Base-by-base conservation (phyloP, 495 filamentous ascomycete species). In the Thozetella sp. region DNA sequence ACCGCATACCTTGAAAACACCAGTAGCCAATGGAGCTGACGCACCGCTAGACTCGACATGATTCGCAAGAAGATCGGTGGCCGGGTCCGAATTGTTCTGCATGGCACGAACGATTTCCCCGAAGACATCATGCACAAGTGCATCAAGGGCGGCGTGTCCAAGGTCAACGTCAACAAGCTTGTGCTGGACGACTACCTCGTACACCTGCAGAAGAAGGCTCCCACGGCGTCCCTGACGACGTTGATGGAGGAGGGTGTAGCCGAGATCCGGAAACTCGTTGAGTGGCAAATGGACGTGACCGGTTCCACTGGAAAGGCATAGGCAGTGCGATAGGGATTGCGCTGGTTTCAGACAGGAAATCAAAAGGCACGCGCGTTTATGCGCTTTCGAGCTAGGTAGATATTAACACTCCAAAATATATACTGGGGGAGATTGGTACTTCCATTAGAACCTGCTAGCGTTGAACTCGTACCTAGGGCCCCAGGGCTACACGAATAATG, bases 141-240 rank as follows among this genome's bases (percentile, higher is more conserved):
- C 66, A 90, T 95, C 67, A 80, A 77, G 43, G 82, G 77, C 55
- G 90, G 91, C 1, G 87, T 93, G 55, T 83, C 83, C 46, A 92
- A 93, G 78, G 78, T 91, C 61, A 95, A 95, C 75, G 88, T 93
- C 58, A 93, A 95, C 70, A 90, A 92, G 75, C 85, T 90, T 45
- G 80, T 95, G 80, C 91, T 93, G 70, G 82, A 84, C 64, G 82
- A 84, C 69, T 93, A 88, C 69, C 79, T 84, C 3, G 77, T 76
- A 55, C 80, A 78, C 10, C 72, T 75, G 59, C 77, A 67, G 25
- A 70, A 70, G 51, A 67, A 69, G 1, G 80, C 77, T 0, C 76
- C 69, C 17, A 76, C 78, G n/a, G 84, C 82, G 50, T 83, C 66
- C 65, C 87, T 88, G 54, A 83, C 72, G 30, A 87, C 69, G 0